Evolutionary conservation across 108 stramenopile species (phyloP), one percentile per base, ranked within the genome.

Genomic region (Cylindrotheca fusiformis): DNA sequence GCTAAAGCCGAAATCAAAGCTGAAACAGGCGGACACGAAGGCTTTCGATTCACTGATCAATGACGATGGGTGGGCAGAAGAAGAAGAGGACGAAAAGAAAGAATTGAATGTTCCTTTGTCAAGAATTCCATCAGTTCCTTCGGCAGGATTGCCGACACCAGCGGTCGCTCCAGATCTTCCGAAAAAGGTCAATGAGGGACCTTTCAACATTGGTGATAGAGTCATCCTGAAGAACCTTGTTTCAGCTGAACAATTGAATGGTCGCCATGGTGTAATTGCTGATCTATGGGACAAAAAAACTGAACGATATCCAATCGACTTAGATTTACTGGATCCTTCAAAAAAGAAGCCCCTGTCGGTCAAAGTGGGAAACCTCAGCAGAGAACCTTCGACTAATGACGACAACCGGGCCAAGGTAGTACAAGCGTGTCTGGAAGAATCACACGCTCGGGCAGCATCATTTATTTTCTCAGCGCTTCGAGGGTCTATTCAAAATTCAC

Each of bases 381-480:
- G 22, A 2, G 57, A 58, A 32, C 57, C 57, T 41, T n/a, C 31
- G 18, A 31, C n/a, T 3, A 32, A 25, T 1, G 57, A 58, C 6
- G 6, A 30, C 2, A 22, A 6, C 12, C 57, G 29, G 4, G 26
- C 29, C 30, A 21, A n/a, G 30, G 57, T 32, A 2, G 3, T 30
- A 17, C 31, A 58, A 17, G 57, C 27, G 2, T 32, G 32, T 10
- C 30, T 58, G 27, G 3, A 25, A 32, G 57, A 58, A 32, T 25
- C 32, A n/a, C 30, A 58, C 17, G 57, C 33, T 21, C 26, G 30
- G 57, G 31, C 57, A 21, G 57, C 36, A 41, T 58, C 57, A 18
- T 58, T 58, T 22, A 58, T 58, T 41, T 58, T 32, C 20, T 31
- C 57, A n/a, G 20, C 57, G n/a, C 25, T 58, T n/a, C 26, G 57